phyloP scores from a whole-genome alignment of 495 filamentous ascomycete species.

The Trichoderma virens region DNA sequence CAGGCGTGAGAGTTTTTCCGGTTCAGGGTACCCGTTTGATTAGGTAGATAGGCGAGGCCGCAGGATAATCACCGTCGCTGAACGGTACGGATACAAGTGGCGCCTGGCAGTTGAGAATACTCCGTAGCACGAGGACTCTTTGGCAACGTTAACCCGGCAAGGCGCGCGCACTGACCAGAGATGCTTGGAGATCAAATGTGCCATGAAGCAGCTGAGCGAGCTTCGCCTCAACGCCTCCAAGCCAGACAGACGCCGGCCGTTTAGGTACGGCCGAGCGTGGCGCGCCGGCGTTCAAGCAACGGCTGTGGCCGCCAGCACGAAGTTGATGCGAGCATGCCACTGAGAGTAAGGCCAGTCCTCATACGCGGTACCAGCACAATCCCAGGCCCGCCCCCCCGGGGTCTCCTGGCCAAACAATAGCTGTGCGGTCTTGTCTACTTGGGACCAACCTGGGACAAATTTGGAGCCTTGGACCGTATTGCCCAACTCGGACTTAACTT shows the following conservation, averaged over 20 bases:
- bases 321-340: no score
- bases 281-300: neutral
- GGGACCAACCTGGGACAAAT: no score
- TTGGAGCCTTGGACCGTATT: neutral
- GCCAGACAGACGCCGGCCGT: neutral
- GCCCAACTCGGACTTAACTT: neutral
- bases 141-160: neutral
- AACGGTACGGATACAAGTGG: neutral
- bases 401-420: neutral
- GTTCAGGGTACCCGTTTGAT: neutral
- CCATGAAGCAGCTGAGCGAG: neutral
- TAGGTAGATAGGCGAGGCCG: neutral
- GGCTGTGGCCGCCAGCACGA: no score
- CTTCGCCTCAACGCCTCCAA: neutral
- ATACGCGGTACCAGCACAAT: no score
- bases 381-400: no score
- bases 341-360: no score
- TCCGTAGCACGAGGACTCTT: neutral
- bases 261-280: neutral
- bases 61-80: neutral
- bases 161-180: neutral
- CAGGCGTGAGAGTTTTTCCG: neutral
- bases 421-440: no score
- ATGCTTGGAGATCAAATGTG: neutral
- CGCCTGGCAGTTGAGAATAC: neutral